phyloP scores from a whole-genome alignment of 768 basidiomycete species.

The Filobasidium wieringae region DNA sequence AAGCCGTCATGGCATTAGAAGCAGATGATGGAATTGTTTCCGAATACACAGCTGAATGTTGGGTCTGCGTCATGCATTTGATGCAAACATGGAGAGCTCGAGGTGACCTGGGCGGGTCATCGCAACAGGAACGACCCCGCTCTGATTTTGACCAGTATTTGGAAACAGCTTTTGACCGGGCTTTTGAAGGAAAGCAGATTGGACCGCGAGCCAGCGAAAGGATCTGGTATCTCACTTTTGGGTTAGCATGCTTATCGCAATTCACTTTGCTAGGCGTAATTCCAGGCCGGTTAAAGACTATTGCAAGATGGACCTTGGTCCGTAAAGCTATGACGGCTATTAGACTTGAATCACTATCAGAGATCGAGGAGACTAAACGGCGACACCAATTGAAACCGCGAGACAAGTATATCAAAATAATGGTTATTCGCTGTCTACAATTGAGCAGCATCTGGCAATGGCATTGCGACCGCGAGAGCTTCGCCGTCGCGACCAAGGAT shows the following conservation, averaged over 20 bases:
- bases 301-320: conserved; percentile 53
- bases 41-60: conserved; percentile 51
- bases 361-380: conserved; percentile 36
- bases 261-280: conserved; percentile 55
- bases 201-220: conserved; percentile 46
- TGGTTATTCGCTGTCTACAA: conserved; percentile 62
- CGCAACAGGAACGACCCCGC: too few species aligned
- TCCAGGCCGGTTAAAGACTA: conserved; percentile 40
- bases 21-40: conserved; percentile 37
- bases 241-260: conserved; percentile 62
- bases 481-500: conserved; percentile 47
- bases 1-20: conserved; percentile 37
- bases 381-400: conserved; percentile 48
- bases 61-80: conserved; percentile 64
- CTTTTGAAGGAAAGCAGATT: conserved; percentile 18
- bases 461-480: conserved; percentile 49
- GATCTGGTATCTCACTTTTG: conserved; percentile 61
- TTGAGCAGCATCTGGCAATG: conserved; percentile 68
- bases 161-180: conserved; percentile 14
- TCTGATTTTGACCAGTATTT: conserved; percentile 22
- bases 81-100: conserved; percentile 19
- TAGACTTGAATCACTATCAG: conserved; percentile 43
- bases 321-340: conserved; percentile 51
- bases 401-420: conserved; percentile 58
- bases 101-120: conserved; percentile 40